Conservation (phyloP, 768 basidiomycete species). For the Lentinula guzmanii region DNA sequence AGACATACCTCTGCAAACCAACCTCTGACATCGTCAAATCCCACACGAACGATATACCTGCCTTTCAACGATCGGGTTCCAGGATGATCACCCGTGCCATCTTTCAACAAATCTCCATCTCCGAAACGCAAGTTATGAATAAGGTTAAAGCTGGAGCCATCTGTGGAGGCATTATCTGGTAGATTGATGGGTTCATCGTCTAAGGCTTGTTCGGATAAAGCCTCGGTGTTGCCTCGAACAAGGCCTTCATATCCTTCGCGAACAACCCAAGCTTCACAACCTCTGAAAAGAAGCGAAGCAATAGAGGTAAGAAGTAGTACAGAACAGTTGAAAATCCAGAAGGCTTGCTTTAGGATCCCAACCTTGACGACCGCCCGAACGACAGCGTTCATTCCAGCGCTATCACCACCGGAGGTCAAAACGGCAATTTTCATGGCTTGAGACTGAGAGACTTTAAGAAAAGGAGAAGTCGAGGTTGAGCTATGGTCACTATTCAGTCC, state of each 20-base stretch:
- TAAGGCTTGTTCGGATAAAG: neutral
- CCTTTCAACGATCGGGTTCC: conserved; percentile 77
- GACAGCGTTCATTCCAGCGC: conserved; percentile 95
- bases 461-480: neutral
- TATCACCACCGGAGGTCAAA: conserved; percentile 94
- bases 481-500: neutral
- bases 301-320: neutral
- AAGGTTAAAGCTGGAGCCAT: conserved; percentile 31
- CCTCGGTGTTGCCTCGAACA: conserved; percentile 65
- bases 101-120: conserved; percentile 68
- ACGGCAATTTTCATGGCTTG: conserved; percentile 81
- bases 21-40: conserved; percentile 96
- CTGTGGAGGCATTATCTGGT: conserved; percentile 9
- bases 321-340: neutral
- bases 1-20: conserved; percentile 81
- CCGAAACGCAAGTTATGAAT: conserved; percentile 79
- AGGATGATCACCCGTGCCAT: conserved; percentile 74
- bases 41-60: conserved; percentile 89
- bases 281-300: conserved; percentile 39
- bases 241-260: conserved; percentile 99
- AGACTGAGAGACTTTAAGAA: neutral
- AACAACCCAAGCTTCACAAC: conserved; percentile 93
- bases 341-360: conserved; percentile 78
- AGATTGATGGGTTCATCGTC: neutral
- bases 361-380: conserved; percentile 92